Evolutionary conservation across 1,284 basidiomycete genomes (phyloP).

Genomic region (Ganoderma lingzhi): DNA sequence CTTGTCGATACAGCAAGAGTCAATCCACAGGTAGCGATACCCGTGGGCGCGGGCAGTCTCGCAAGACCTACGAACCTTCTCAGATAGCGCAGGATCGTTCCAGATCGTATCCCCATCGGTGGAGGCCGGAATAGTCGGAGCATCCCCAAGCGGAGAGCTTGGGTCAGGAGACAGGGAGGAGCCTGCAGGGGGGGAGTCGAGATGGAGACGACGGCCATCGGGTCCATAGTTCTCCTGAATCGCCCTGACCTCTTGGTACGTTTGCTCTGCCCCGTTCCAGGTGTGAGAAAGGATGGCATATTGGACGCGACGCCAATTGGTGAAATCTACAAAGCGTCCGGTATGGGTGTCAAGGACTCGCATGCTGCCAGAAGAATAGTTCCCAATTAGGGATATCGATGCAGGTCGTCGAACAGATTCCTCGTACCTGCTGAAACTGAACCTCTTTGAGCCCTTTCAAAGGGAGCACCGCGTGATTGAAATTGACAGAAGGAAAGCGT

Average conservation of each 20-base stretch:
- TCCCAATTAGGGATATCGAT: background rate
- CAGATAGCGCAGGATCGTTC: background rate
- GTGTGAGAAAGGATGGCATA: constrained; percentile 9
- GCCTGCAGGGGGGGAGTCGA: background rate
- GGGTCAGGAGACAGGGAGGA: background rate
- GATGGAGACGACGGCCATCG: background rate
- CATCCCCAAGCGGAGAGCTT: background rate
- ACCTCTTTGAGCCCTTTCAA: background rate
- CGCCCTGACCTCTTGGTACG: background rate
- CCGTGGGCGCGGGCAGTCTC: background rate
- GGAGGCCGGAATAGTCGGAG: background rate
- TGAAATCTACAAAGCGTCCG: background rate
- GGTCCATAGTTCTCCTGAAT: background rate
- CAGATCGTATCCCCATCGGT: background rate
- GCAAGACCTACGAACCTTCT: constrained; percentile 1
- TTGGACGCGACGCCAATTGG: background rate
- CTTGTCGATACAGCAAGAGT: constrained; percentile 10
- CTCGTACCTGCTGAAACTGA: background rate
- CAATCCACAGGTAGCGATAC: constrained; percentile 5
- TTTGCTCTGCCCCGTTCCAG: background rate
- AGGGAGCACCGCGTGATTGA: too few species aligned
- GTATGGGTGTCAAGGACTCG: background rate
- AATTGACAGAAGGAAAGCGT: too few species aligned
- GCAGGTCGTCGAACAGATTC: background rate
- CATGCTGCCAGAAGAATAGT: background rate